These are phyloP conservation scores for Pythium scleroteichum DNA, from an alignment of 352 stramenopile genomes.

Conservation along the genomic window DNA sequence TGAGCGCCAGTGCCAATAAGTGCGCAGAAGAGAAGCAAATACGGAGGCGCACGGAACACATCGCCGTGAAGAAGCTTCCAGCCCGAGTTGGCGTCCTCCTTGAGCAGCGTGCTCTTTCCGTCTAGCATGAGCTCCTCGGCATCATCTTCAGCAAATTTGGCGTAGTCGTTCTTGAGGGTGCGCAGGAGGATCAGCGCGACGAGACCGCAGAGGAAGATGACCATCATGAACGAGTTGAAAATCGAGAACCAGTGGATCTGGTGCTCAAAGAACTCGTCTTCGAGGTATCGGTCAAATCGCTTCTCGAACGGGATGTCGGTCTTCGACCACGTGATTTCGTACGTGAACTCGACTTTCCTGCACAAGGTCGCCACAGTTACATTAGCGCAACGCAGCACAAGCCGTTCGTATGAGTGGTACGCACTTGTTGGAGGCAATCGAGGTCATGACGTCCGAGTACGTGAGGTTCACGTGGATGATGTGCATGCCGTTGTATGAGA, in stretches of 20 bases:
- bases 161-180: conserved; percentile 95
- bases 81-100: conserved; percentile 85
- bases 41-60: conserved; percentile 92
- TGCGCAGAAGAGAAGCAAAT: conserved; percentile 95
- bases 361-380: not conserved
- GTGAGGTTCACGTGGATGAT: conserved; percentile 99
- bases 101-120: conserved; percentile 76
- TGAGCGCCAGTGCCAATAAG: conserved; percentile 96
- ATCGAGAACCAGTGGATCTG: conserved; percentile 99
- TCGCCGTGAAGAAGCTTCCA: conserved; percentile 97
- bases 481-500: conserved; percentile 96
- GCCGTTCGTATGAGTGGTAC: not conserved
- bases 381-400: not conserved
- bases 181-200: conserved; percentile 93
- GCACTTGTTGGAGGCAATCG: conserved; percentile 84
- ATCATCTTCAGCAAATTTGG: conserved; percentile 87
- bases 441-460: conserved; percentile 88
- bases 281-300: conserved; percentile 97
- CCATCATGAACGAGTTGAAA: conserved; percentile 98
- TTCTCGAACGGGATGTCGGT: conserved; percentile 94
- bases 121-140: conserved; percentile 86
- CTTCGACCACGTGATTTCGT: conserved; percentile 92
- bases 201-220: conserved; percentile 95
- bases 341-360: conserved; percentile 92
- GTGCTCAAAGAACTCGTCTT: conserved; percentile 99